Conservation (phyloP, 2,329 filamentous ascomycete species). For the Trichocomaceae sp. region DNA sequence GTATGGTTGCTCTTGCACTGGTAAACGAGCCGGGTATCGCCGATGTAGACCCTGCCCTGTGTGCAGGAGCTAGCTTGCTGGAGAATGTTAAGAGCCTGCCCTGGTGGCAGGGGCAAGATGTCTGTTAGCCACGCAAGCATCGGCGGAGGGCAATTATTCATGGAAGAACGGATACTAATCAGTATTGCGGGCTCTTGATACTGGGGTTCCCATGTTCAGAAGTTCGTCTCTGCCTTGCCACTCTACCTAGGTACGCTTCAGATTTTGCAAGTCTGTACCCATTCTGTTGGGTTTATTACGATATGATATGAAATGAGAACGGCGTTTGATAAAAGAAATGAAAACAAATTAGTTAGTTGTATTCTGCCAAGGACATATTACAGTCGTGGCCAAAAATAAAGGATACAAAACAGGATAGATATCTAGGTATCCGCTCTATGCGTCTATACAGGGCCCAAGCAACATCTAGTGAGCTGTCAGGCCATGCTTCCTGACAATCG, state of each 20-base stretch:
- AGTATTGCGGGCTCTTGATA: background rate
- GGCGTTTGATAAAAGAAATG: background rate
- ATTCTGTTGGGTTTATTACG: too few species aligned
- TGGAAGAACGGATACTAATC: background rate
- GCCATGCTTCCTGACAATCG: constrained; percentile 2
- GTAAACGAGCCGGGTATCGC: constrained; percentile 65
- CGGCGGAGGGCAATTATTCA: background rate
- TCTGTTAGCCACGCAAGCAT: background rate
- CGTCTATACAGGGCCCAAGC: too few species aligned
- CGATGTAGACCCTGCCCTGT: constrained; percentile 66
- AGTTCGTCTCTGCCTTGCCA: too few species aligned
- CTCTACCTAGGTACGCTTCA: too few species aligned
- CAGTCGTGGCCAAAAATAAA: too few species aligned
- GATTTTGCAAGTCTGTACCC: too few species aligned
- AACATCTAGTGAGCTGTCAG: background rate
- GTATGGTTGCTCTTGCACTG: constrained; percentile 69
- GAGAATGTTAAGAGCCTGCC: constrained; percentile 35
- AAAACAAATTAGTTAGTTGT: background rate
- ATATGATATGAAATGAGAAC: too few species aligned
- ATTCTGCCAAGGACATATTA: too few species aligned
- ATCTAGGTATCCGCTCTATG: too few species aligned
- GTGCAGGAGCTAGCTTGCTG: constrained; percentile 54
- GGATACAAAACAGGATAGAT: too few species aligned
- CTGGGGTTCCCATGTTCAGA: too few species aligned
- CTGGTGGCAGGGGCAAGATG: constrained; percentile 27